Percentiles rank a stretch among this genome's conserved stretches.
These are phyloP conservation scores for Alternaria sp. DNA, from an alignment of 2,329 filamentous ascomycete species.

Conservation along the genomic window DNA sequence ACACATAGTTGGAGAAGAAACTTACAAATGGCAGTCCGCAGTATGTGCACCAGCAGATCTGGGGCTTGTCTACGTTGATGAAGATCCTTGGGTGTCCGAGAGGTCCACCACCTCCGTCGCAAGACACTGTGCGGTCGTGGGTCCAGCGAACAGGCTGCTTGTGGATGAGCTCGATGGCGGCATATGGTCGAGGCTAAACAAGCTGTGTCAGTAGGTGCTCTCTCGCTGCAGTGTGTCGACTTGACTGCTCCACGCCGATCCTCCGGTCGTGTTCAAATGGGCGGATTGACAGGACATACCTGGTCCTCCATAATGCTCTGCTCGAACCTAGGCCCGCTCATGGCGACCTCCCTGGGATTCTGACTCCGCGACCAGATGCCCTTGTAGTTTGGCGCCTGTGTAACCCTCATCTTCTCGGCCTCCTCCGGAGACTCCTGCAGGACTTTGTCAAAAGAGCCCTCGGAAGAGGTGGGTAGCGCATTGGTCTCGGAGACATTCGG, in stretches of 20 bases:
- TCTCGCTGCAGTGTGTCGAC: constrained; percentile 2
- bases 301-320: constrained; percentile 94
- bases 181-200: constrained; percentile 80
- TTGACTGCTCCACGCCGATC: not conserved
- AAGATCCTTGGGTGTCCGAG: constrained; percentile 92
- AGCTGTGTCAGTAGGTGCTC: constrained; percentile 29
- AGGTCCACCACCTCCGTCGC: constrained; percentile 91
- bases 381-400: constrained; percentile 87
- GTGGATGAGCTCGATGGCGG: constrained; percentile 96
- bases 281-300: constrained; percentile 63
- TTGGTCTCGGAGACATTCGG: constrained; percentile 69
- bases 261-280: not conserved
- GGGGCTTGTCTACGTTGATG: constrained; percentile 97
- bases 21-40: constrained; percentile 93
- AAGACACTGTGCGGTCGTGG: constrained; percentile 80
- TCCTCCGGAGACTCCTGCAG: constrained; percentile 64
- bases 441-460: constrained; percentile 60
- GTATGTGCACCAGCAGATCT: constrained; percentile 90
- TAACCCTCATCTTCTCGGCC: constrained; percentile 65
- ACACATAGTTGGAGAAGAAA: constrained; percentile 17
- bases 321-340: constrained; percentile 95
- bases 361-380: constrained; percentile 88
- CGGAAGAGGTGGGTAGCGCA: constrained; percentile 63
- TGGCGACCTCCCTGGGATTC: constrained; percentile 79
- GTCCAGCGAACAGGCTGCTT: constrained; percentile 94